Base-by-base conservation (phyloP, 1,284 basidiomycete genomes). In the Moesziomyces parantarcticus region DNA sequence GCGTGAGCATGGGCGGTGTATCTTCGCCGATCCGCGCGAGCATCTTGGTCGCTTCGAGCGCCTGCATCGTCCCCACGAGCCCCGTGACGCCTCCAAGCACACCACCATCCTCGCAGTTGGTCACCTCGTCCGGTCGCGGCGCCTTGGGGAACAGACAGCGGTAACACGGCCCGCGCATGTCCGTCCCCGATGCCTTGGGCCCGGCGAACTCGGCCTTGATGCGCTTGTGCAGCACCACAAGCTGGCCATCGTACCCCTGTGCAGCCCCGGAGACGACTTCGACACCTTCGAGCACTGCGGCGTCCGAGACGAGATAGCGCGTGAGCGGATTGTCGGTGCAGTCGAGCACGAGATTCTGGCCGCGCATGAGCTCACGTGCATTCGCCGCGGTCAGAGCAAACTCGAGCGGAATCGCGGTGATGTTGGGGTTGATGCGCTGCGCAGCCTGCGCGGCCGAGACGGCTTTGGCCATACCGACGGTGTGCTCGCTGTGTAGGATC, bases 261-360 rank as follows among this genome's bases (percentile, higher is more conserved):
- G 96, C 96, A 1, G 95, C 97, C 3, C 94, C 97, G 57, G 91
- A 93, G 34, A 99, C 91, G 29, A 99, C 89, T 4, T 93, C 92
- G 48, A 90, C 90, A 6, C 85, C 85, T 3, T 93, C 87, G 0
- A 86, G 85, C 43, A 93, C 92, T n/a, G 92, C 89, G 0, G 90
- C 89, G 83, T 98, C 96, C n/a, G 92, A 94, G 59, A 99, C 88
- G 8, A 99, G 88, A 84, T 99, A 99, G 4, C 97, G 91, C 0
- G 93, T 95, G 4, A 91, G 89, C 3, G 92, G 90, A 69, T 97
- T 96, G 85, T 99, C 96, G 3, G 94, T 97, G 86, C 96, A 98
- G 85, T 99, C 97, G 16, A 99, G 87, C 48, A 98, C 88, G 43
- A 97, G 85, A 80, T 92, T 90, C 36, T 83, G 75, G 2, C 57